These are phyloP conservation scores for Emergomyces africanus DNA, from an alignment of 2,329 filamentous ascomycete genomes.

Conservation along the genomic window DNA sequence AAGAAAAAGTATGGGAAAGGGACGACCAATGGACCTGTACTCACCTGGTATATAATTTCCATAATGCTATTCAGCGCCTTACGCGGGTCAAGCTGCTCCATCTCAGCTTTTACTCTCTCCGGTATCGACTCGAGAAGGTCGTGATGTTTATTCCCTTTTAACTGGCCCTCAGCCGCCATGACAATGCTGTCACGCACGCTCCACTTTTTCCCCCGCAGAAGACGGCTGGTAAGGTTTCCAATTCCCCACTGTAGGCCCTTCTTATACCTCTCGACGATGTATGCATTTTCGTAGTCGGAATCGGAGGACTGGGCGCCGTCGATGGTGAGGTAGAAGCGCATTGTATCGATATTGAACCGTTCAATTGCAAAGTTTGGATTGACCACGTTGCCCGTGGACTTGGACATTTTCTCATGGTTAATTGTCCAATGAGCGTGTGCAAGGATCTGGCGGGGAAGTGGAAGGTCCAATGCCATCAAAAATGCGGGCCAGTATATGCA, in stretches of 20 bases:
- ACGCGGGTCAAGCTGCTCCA: constrained; percentile 53
- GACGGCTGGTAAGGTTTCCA: constrained; percentile 65
- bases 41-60: constrained; percentile 46
- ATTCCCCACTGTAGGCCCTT: constrained; percentile 64
- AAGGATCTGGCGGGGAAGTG: constrained; percentile 64
- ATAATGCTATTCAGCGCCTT: constrained; percentile 54
- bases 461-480: constrained; percentile 73
- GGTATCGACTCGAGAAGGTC: constrained; percentile 30
- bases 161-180: constrained; percentile 18
- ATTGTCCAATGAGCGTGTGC: constrained; percentile 96
- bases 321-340: constrained; percentile 79
- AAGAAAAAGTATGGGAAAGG: background rate
- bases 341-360: constrained; percentile 71
- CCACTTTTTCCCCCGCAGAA: constrained; percentile 58
- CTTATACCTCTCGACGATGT: constrained; percentile 64
- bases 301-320: constrained; percentile 68
- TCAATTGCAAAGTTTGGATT: constrained; percentile 87
- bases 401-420: constrained; percentile 87
- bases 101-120: constrained; percentile 37
- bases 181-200: constrained; percentile 49
- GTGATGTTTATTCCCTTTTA: constrained; percentile 25
- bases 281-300: constrained; percentile 69
- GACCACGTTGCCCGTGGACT: constrained; percentile 87
- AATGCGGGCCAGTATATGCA: constrained; percentile 98
- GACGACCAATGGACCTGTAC: constrained; percentile 3